phyloP scores from a whole-genome alignment of 768 basidiomycete species.

The Pisolithus microcarpus region DNA sequence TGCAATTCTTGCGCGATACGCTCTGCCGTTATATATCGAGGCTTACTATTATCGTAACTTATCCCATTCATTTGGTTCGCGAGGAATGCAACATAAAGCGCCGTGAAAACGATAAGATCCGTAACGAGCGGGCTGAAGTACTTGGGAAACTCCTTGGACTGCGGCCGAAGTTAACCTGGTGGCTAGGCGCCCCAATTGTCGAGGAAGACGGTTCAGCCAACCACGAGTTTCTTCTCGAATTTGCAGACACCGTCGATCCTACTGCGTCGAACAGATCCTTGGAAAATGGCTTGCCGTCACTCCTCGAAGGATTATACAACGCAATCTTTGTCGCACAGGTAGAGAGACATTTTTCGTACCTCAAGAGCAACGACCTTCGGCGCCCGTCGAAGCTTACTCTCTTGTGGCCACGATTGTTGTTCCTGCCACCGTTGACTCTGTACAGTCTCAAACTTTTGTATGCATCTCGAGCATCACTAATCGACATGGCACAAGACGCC shows the following conservation, averaged over 20 bases:
- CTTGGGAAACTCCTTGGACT: slow-evolving; percentile 58
- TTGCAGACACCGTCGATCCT: slow-evolving; percentile 14
- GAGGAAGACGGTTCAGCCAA: slow-evolving; percentile 1
- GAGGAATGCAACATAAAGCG: slow-evolving; percentile 65
- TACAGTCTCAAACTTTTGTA: slow-evolving; percentile 47
- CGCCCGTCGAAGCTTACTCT: slow-evolving; percentile 65
- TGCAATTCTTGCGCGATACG: slow-evolving; percentile 5
- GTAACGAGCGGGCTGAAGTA: slow-evolving; percentile 60
- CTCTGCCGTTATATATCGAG: slow-evolving; percentile 10
- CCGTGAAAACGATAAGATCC: slow-evolving; percentile 49
- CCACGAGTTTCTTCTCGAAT: slow-evolving; percentile 15
- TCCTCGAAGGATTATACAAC: slow-evolving; percentile 13
- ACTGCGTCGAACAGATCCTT: slow-evolving; percentile 11
- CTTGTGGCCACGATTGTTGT: slow-evolving; percentile 75
- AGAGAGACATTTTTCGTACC: slow-evolving; percentile 22
- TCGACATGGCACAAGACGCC: slow-evolving; percentile 50
- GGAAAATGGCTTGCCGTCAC: slow-evolving; percentile 7
- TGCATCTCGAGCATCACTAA: slow-evolving; percentile 51
- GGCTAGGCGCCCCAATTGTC: slow-evolving; percentile 17
- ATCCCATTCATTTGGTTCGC: slow-evolving; percentile 56
- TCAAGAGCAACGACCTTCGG: slow-evolving; percentile 36
- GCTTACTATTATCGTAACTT: slow-evolving; percentile 13
- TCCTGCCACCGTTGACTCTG: slow-evolving; percentile 63
- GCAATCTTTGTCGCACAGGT: slow-evolving; percentile 22
- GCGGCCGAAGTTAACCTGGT: slow-evolving; percentile 38